Conservation (phyloP, 345 rosid genomes). For the Euphorbia lathyris region DNA sequence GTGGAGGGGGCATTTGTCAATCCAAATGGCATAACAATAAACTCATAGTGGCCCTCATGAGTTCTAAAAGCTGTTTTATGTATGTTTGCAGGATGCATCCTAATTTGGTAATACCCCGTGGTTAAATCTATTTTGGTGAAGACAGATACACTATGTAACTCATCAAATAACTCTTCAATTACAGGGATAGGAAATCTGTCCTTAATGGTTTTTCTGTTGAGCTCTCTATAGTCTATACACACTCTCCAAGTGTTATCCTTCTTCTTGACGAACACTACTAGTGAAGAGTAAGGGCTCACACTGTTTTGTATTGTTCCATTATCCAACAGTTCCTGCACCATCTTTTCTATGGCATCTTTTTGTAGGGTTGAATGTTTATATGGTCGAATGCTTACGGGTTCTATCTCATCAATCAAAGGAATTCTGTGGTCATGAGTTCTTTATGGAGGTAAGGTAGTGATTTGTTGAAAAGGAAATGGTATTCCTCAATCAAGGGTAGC, state of each 20-base stretch:
- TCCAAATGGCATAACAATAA: neutral
- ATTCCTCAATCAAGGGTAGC: neutral
- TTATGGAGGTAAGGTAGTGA: neutral
- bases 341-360: neutral
- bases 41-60: neutral
- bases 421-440: neutral
- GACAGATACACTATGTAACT: too few species aligned
- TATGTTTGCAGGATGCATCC: too few species aligned
- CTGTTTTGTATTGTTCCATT: neutral
- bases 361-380: neutral
- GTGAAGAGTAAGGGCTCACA: neutral
- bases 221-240: neutral
- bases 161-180: neutral
- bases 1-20: neutral
- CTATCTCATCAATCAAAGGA: neutral
- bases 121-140: too few species aligned
- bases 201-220: neutral
- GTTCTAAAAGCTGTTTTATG: too few species aligned
- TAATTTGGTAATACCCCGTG: too few species aligned
- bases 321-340: neutral
- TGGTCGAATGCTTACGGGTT: neutral
- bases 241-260: slow-evolving; percentile 4
- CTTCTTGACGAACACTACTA: slow-evolving; percentile 4
- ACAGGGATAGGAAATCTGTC: neutral
- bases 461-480: neutral